Evolutionary conservation across 495 filamentous ascomycete species (phyloP).

Genomic region (Penicillium parvum): DNA sequence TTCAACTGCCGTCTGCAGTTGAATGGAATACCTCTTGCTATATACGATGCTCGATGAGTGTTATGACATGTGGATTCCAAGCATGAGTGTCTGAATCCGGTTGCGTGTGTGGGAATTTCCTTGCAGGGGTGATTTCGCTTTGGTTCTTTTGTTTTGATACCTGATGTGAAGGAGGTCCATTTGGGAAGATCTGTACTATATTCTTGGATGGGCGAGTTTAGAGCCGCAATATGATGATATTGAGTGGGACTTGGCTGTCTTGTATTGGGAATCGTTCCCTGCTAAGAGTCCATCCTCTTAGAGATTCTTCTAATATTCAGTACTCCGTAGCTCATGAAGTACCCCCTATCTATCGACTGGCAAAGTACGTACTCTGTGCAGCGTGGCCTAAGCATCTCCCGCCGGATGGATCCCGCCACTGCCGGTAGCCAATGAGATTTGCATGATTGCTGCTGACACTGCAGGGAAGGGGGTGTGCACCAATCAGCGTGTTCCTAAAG

Average conservation of each 20-base stretch:
- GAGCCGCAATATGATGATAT: constrained; percentile 5
- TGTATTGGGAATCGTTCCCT: constrained; percentile 1
- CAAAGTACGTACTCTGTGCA: too few relatives aligned
- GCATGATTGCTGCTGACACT: constrained; percentile 27
- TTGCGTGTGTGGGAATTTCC: too few relatives aligned
- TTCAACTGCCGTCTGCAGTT: too few relatives aligned
- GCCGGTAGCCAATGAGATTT: constrained; percentile 23
- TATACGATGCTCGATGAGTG: constrained; percentile 1
- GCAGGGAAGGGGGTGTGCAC: not conserved
- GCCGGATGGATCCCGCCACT: constrained; percentile 6
- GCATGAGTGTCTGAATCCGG: not conserved
- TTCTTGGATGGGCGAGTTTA: not conserved
- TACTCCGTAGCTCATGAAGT: too few relatives aligned
- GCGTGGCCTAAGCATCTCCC: too few relatives aligned
- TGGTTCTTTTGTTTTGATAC: constrained; percentile 7
- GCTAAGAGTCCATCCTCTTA: not conserved
- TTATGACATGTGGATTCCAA: not conserved
- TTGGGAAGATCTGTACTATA: constrained; percentile 17
- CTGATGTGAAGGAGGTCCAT: constrained; percentile 4
- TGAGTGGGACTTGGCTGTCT: too few relatives aligned
- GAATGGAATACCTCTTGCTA: too few relatives aligned
- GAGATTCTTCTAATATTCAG: too few relatives aligned
- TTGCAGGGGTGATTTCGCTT: too few relatives aligned
- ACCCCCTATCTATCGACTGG: too few relatives aligned
- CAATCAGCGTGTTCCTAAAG: constrained; percentile 23